phyloP scores from a whole-genome alignment of 129 eudicot species.

The Calendula officinalis region DNA sequence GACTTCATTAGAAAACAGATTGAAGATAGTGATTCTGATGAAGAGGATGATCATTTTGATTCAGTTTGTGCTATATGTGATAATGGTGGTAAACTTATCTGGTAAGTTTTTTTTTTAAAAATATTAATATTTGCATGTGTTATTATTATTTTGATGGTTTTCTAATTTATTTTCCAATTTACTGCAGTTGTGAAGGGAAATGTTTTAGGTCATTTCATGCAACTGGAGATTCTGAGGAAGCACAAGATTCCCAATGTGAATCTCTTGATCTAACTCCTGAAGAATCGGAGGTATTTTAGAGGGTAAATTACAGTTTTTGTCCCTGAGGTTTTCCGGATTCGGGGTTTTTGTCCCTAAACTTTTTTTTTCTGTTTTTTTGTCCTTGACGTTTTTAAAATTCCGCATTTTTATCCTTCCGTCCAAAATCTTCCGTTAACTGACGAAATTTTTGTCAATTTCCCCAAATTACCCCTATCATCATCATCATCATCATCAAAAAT shows the following conservation, averaged over 20 bases:
- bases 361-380: no score
- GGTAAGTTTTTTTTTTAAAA: conserved; percentile 30
- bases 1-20: conserved; percentile 27
- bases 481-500: no score
- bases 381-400: no score
- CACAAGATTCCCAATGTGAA: conserved; percentile 43
- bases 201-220: conserved; percentile 85
- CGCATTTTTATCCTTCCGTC: no score
- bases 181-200: conserved; percentile 70
- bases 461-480: no score
- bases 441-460: no score
- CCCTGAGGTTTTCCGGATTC: no score
- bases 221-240: conserved; percentile 42
- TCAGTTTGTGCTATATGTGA: conserved; percentile 88
- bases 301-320: no score
- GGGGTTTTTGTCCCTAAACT: no score
- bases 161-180: conserved; percentile 10
- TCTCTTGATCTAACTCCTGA: conserved; percentile 46
- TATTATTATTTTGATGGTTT: neutral
- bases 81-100: conserved; percentile 59
- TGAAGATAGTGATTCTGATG: conserved; percentile 54
- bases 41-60: conserved; percentile 57
- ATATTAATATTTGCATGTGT: neutral
- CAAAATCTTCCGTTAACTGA: no score
- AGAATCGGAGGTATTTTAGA: conserved; percentile 47